These are phyloP conservation scores for Magnolia sinica DNA, from an alignment of 164 flowering plant genomes.

Conservation along the genomic window DNA sequence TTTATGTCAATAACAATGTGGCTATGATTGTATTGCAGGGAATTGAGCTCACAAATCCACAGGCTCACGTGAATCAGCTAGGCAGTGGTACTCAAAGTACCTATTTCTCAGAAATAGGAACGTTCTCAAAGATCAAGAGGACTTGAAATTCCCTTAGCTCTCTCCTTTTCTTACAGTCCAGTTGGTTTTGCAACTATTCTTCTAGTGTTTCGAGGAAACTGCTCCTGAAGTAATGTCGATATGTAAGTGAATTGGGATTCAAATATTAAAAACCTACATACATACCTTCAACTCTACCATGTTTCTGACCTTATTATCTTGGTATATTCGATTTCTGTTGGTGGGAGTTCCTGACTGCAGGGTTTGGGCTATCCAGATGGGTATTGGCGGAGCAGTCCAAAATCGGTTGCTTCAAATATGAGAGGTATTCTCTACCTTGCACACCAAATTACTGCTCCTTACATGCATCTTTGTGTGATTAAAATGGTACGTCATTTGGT, in stretches of 20 bases:
- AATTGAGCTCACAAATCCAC: slow-evolving; percentile 92
- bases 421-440: slow-evolving; percentile 2
- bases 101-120: slow-evolving; percentile 93
- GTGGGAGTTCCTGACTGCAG: background rate
- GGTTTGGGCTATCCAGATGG: slow-evolving; percentile 3
- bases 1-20: background rate
- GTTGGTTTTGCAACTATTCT: slow-evolving; percentile 1
- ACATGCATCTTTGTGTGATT: background rate
- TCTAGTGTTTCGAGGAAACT: background rate
- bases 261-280: background rate
- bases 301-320: slow-evolving; percentile 1
- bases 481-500: background rate
- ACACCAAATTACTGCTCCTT: background rate
- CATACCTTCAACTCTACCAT: background rate
- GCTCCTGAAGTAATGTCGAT: background rate
- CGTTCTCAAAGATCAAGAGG: slow-evolving; percentile 88
- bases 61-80: slow-evolving; percentile 75
- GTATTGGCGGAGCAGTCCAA: background rate
- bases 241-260: slow-evolving; percentile 3
- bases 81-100: slow-evolving; percentile 97
- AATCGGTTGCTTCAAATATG: background rate
- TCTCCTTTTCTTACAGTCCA: background rate
- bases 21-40: slow-evolving; percentile 47
- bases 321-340: background rate
- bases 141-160: slow-evolving; percentile 25